Evolutionary conservation across 257 asterid species (phyloP).

Genomic region (Oldenlandia corymbosa): DNA sequence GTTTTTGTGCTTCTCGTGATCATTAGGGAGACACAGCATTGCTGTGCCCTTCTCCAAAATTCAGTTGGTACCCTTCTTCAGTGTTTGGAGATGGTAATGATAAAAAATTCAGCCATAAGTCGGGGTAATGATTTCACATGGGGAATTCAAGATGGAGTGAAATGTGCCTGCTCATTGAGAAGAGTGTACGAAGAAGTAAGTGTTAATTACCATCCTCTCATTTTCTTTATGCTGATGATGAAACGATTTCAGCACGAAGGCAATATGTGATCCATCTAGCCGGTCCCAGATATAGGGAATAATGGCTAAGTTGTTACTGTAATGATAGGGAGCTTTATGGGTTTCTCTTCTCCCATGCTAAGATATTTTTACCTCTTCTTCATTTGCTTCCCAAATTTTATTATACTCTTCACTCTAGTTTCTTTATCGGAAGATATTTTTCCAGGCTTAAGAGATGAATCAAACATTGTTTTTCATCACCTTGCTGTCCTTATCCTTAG

Average conservation of each 20-base stretch:
- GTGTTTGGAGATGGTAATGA: conserved; percentile 61
- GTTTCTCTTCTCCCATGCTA: background rate
- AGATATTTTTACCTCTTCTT: background rate
- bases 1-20: conserved; percentile 7
- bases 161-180: conserved; percentile 70
- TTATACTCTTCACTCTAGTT: background rate
- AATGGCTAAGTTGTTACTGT: too few relatives aligned
- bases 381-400: background rate
- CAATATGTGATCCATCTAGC: too few relatives aligned
- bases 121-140: conserved; percentile 37
- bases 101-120: conserved; percentile 25
- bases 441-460: background rate
- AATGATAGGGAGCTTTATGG: too few relatives aligned
- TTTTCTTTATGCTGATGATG: background rate
- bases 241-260: too few relatives aligned
- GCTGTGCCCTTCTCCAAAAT: conserved; percentile 67
- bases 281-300: too few relatives aligned
- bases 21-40: conserved; percentile 54
- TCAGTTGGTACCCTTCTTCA: conserved; percentile 71
- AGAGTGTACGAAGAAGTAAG: conserved; percentile 90
- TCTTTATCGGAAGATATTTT: background rate
- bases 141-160: conserved; percentile 71
- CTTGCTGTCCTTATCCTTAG: background rate
- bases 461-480: background rate
- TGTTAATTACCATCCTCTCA: background rate